phyloP scores from a whole-genome alignment of 768 basidiomycete genomes.

The Psilocybe cubensis region DNA sequence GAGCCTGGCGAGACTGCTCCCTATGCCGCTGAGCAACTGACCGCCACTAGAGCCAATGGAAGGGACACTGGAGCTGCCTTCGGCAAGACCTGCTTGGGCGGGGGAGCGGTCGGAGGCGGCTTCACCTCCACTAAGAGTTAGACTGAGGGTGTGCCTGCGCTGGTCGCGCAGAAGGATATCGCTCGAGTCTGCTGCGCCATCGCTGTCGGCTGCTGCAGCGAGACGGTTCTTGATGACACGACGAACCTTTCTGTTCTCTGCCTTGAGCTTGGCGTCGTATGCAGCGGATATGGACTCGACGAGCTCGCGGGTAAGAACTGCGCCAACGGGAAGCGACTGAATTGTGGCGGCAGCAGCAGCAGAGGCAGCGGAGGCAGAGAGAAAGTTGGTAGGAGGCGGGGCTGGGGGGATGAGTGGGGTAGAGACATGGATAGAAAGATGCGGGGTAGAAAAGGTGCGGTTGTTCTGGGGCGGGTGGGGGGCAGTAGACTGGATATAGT shows the following conservation, averaged over 20 bases:
- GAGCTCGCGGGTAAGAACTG: slow-evolving; percentile 44
- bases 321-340: slow-evolving; percentile 20
- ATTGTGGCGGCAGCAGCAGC: slow-evolving; percentile 10
- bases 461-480: slow-evolving; percentile 18
- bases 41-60: slow-evolving; percentile 29
- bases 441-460: slow-evolving; percentile 22
- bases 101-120: slow-evolving; percentile 5
- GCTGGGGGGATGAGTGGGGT: slow-evolving; percentile 22
- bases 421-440: slow-evolving; percentile 16
- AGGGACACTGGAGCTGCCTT: not conserved
- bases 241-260: slow-evolving; percentile 64
- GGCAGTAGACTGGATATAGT: slow-evolving; percentile 34
- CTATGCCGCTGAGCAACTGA: slow-evolving; percentile 45
- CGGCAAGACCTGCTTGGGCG: slow-evolving; percentile 1
- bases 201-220: slow-evolving; percentile 41
- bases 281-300: slow-evolving; percentile 49
- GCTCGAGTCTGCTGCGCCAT: slow-evolving; percentile 12
- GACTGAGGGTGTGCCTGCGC: slow-evolving; percentile 23
- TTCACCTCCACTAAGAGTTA: slow-evolving; percentile 8
- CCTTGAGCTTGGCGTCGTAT: slow-evolving; percentile 47
- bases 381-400: slow-evolving; percentile 19
- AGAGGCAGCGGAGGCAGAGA: slow-evolving; percentile 15
- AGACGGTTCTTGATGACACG: slow-evolving; percentile 64
- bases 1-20: slow-evolving; percentile 32
- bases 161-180: slow-evolving; percentile 30